Percentiles rank a stretch among this genome's conserved stretches.
Conservation (phyloP, 768 basidiomycete genomes). For the Tulasnella sp. region DNA sequence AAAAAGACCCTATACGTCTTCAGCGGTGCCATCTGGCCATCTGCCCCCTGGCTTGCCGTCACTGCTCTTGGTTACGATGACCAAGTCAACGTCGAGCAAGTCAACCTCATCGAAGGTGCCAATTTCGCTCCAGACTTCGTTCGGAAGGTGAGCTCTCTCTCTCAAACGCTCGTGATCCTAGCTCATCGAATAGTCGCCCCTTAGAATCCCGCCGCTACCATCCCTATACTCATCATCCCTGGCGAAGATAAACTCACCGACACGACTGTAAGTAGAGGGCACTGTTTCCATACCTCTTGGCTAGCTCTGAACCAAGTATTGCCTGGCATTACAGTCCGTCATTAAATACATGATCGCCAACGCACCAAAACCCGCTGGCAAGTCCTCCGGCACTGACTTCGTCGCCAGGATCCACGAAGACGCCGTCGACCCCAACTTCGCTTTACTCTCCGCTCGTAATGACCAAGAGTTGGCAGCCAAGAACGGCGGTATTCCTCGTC, state of each 20-base stretch:
- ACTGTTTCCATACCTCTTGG: not conserved
- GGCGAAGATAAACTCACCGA: conserved; percentile 42
- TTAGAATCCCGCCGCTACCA: conserved; percentile 47
- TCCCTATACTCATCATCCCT: conserved; percentile 44
- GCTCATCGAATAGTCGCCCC: not conserved
- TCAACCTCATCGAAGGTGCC: conserved; percentile 48
- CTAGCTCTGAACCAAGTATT: not conserved
- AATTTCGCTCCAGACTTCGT: conserved; percentile 51
- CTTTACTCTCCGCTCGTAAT: conserved; percentile 42
- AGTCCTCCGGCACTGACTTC: conserved; percentile 38
- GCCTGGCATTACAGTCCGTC: conserved; percentile 35
- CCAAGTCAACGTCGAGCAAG: conserved; percentile 40
- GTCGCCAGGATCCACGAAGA: conserved; percentile 47
- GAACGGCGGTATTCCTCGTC: conserved; percentile 37
- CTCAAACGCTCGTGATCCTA: not conserved
- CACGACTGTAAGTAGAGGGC: conserved; percentile 37
- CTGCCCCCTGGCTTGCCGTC: conserved; percentile 46
- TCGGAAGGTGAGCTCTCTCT: conserved; percentile 37
- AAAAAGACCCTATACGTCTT: conserved; percentile 42
- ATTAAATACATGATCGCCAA: conserved; percentile 44
- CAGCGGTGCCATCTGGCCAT: conserved; percentile 43
- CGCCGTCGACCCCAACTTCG: conserved; percentile 52
- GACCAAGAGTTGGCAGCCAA: conserved; percentile 48
- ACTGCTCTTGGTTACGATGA: conserved; percentile 36
- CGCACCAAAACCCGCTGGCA: conserved; percentile 41